Conservation (phyloP, 2,329 filamentous ascomycete species). For the Colletotrichum gigasporum region DNA sequence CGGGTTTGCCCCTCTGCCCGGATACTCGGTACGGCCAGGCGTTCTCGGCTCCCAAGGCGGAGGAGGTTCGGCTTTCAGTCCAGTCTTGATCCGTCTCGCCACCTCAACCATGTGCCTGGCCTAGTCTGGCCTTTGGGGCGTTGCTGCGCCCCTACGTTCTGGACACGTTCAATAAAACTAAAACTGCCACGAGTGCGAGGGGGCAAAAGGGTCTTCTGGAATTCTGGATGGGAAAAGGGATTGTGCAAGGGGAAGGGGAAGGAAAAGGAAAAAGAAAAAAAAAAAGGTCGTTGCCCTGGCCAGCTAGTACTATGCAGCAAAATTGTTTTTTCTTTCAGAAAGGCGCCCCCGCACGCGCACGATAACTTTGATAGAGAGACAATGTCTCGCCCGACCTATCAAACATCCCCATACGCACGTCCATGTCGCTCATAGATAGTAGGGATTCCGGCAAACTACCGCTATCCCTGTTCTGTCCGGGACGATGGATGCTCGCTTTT, state of each 20-base stretch:
- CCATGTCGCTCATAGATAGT: background rate
- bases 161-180: background rate
- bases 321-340: background rate
- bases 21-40: no score
- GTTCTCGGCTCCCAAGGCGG: no score
- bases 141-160: background rate
- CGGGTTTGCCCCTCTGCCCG: no score
- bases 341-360: background rate
- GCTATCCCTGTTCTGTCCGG: background rate
- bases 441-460: background rate
- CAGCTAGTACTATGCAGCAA: no score
- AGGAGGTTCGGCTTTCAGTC: no score
- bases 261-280: no score
- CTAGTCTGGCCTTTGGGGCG: background rate
- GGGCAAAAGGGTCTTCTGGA: background rate
- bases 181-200: no score
- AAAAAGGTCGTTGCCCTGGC: no score
- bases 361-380: slow-evolving; percentile 5
- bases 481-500: background rate
- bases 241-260: background rate
- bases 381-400: background rate
- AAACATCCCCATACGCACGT: background rate
- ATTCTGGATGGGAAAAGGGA: slow-evolving; percentile 2
- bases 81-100: background rate
- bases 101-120: background rate